Evolutionary conservation across 192 early-diverging fungal genomes (phyloP).

Genomic region (Helicostylum pulchrum): DNA sequence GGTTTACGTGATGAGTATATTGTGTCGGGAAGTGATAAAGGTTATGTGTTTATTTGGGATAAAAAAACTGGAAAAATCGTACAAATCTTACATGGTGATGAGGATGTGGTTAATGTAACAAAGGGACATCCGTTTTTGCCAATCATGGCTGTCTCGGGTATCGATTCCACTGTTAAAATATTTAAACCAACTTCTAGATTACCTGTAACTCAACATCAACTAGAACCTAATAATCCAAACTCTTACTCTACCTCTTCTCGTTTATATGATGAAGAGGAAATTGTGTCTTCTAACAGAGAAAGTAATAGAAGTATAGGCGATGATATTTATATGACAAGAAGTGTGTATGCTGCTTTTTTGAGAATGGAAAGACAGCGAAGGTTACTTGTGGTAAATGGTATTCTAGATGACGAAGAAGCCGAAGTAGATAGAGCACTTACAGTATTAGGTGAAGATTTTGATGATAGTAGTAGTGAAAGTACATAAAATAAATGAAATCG

Average conservation of each 20-base stretch:
- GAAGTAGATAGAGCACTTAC: background rate
- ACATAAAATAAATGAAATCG: too few species aligned
- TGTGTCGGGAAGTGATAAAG: constrained; percentile 77
- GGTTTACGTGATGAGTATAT: constrained; percentile 64
- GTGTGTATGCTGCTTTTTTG: background rate
- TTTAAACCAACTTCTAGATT: constrained; percentile 42
- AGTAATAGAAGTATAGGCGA: constrained; percentile 3
- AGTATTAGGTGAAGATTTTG: too few species aligned
- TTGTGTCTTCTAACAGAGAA: constrained; percentile 5
- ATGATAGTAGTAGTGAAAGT: too few species aligned
- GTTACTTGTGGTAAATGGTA: background rate
- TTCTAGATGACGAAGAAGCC: background rate
- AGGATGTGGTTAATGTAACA: constrained; percentile 53
- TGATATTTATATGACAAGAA: constrained; percentile 6
- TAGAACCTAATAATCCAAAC: background rate
- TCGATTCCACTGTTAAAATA: constrained; percentile 72
- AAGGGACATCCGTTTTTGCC: constrained; percentile 57
- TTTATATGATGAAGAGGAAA: constrained; percentile 10
- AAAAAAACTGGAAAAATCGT: constrained; percentile 56
- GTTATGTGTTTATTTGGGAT: constrained; percentile 69
- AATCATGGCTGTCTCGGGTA: constrained; percentile 61
- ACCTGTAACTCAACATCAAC: background rate
- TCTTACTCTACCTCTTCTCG: constrained; percentile 15
- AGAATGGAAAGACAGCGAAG: background rate
- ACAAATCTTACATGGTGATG: constrained; percentile 68